Evolutionary conservation across 139 green algal species (phyloP).

Genomic region (Picochlorum sp.): DNA sequence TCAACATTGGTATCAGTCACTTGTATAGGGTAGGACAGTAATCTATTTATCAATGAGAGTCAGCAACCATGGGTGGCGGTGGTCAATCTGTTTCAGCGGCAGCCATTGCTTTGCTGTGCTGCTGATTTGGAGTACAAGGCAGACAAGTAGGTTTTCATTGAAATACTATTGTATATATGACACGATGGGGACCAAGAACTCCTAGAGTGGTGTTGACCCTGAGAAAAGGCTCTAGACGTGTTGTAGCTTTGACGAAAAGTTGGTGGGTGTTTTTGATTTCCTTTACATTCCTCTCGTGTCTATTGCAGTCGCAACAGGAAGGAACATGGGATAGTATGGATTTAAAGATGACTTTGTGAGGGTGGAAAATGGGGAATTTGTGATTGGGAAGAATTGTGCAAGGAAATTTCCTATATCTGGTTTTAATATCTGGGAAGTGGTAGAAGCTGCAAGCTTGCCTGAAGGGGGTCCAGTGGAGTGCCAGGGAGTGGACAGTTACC

Average conservation of each 20-base stretch:
- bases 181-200: not conserved
- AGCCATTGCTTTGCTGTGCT: not conserved
- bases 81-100: not conserved
- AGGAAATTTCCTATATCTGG: conserved; percentile 17
- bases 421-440: conserved; percentile 12
- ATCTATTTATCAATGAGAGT: not conserved
- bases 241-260: no score
- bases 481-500: conserved; percentile 2
- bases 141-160: not conserved
- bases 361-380: conserved; percentile 21
- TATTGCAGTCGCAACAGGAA: not conserved
- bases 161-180: not conserved
- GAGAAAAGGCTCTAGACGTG: not conserved
- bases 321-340: not conserved
- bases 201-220: not conserved
- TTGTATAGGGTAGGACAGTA: not conserved
- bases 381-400: conserved; percentile 17
- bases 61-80: not conserved
- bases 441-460: not conserved
- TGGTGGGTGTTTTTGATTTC: no score
- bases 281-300: not conserved
- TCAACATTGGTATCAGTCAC: not conserved
- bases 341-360: conserved; percentile 16
- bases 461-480: not conserved
- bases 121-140: not conserved